These are phyloP conservation scores for Castanospermum australe DNA, from an alignment of 306 rosid genomes.

Conservation along the genomic window DNA sequence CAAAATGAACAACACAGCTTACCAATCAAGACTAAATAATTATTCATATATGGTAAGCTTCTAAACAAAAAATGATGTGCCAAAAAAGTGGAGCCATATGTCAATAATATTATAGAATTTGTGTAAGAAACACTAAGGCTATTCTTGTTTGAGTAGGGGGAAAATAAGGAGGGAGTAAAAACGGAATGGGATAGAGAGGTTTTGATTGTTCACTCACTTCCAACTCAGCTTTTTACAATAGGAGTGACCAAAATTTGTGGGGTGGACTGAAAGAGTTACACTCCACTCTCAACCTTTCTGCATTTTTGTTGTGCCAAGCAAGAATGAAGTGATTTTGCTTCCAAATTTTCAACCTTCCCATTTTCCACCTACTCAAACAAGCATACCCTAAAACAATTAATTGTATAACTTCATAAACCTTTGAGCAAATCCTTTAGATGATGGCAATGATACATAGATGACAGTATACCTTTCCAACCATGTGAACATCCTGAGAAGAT, in stretches of 20 bases:
- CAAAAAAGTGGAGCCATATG: conserved; percentile 1
- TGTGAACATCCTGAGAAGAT: conserved; percentile 74
- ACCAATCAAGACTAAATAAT: conserved; percentile 9
- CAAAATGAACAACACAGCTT: conserved; percentile 6
- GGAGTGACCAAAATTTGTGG: conserved; percentile 10
- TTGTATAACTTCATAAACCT: not conserved
- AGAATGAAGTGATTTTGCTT: not conserved
- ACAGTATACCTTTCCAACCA: conserved; percentile 86
- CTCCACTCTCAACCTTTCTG: conserved; percentile 16
- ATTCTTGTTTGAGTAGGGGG: not conserved
- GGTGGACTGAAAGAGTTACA: not conserved
- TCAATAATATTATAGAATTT: not conserved
- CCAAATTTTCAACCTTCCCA: not conserved
- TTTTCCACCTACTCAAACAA: conserved; percentile 19
- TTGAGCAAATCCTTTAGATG: conserved; percentile 16
- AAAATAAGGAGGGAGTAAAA: not conserved
- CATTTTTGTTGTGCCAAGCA: not conserved
- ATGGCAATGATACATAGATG: conserved; percentile 13
- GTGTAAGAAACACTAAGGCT: conserved; percentile 4
- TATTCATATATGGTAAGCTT: not conserved
- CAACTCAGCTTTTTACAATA: not conserved
- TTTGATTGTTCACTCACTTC: not conserved
- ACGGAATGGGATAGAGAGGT: conserved; percentile 1
- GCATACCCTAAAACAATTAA: conserved; percentile 9
- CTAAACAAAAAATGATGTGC: conserved; percentile 11